Conservation (phyloP, 257 asterid species). For the Ehretia macrophylla region DNA sequence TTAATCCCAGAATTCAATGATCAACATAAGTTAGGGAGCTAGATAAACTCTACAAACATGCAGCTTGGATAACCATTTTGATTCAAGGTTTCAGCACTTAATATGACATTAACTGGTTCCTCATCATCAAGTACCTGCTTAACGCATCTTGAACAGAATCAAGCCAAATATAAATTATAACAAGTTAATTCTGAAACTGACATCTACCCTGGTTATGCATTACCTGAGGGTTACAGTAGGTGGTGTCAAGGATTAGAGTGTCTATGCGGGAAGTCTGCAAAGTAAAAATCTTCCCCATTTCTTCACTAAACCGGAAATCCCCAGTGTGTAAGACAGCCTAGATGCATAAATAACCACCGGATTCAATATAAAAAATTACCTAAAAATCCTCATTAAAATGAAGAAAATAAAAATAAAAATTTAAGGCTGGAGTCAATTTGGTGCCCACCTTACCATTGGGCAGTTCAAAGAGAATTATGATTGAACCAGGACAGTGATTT, state of each 20-base stretch:
- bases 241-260: slow-evolving; percentile 91
- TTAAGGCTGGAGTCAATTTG: slow-evolving; percentile 10
- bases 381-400: slow-evolving; percentile 1
- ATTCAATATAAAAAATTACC: slow-evolving; percentile 8
- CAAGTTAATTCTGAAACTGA: no score
- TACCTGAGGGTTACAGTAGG: slow-evolving; percentile 92
- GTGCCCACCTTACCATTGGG: slow-evolving; percentile 73
- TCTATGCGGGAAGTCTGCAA: slow-evolving; percentile 57
- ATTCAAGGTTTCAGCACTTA: no score
- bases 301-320: slow-evolving; percentile 80
- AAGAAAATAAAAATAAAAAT: slow-evolving; percentile 6
- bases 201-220: not conserved
- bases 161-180: no score
- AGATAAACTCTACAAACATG: no score
- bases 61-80: no score
- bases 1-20: no score
- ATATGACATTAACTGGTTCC: no score
- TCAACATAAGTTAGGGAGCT: no score
- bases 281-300: slow-evolving; percentile 45
- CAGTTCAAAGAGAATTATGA: slow-evolving; percentile 82
- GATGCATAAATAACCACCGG: slow-evolving; percentile 15
- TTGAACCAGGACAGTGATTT: slow-evolving; percentile 96
- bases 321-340: slow-evolving; percentile 95
- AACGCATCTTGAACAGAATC: no score
- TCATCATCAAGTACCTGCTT: no score